Base-by-base conservation (phyloP, 2,329 filamentous ascomycete genomes). In the Endoconidiophora laricicola region DNA sequence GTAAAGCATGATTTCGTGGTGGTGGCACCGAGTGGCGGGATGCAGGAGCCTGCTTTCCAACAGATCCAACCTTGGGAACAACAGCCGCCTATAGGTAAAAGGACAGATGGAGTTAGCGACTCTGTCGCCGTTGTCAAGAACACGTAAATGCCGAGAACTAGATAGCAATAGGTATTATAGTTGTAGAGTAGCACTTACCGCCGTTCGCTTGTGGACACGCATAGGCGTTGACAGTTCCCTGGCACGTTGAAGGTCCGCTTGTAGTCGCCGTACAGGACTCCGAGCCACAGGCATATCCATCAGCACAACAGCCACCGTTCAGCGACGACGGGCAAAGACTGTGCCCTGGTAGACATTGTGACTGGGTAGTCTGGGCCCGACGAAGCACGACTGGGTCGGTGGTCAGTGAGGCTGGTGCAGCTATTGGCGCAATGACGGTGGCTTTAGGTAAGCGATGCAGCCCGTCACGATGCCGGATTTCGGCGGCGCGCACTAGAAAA, bases 301-400 rank as follows among this genome's bases (percentile, higher is more conserved):
- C 58, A 1, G 71, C 70, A 52, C 71, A 74, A 51, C 71, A 74
- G 29, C 66, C 68, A 26, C 71, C 70, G 18, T 59, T 58, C 14
- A 68, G 46, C 6, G 63, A 64, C 3, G 60, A 56, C 3, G 68
- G 60, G 44, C 69, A 72, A 7, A 61, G 53, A 16, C 57, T 58
- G 20, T 60, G 53, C 33, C 57, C 57, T 4, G 56, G 37, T 7
- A 56, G 54, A 44, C 61, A 63, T 6, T 36, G 12, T 4, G 24
- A 18, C 18, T 38, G 26, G 4, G 44, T 50, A 36, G 33, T 36
- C 9, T 44, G 18, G 6, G 33, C 20, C 9, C 33, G 45, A 16
- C 29, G 29, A 12, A 47, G 10, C 20, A 26, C 6, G 18, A 14
- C 22, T 18, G 22, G 37, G 4, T n/a, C 7, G 36, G 23, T 36